These are phyloP conservation scores for Marasmius tenuissimus DNA, from an alignment of 1,284 basidiomycete species.

Conservation along the genomic window DNA sequence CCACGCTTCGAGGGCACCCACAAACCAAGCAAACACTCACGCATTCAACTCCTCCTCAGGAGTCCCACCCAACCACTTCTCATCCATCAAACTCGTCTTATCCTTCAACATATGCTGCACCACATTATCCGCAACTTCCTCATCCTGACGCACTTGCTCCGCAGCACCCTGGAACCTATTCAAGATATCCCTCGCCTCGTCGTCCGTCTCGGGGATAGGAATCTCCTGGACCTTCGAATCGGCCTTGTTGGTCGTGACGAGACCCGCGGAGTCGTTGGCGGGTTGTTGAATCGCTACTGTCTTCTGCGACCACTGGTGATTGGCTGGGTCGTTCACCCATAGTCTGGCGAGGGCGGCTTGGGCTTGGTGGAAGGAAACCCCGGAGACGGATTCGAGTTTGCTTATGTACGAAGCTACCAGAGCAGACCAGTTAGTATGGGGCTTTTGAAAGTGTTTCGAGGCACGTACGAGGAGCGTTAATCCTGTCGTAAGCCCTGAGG, in stretches of 20 bases:
- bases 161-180: constrained; percentile 68
- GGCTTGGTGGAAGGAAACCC: constrained; percentile 81
- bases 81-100: constrained; percentile 58
- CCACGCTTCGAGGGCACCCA: background rate
- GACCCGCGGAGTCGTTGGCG: constrained; percentile 42
- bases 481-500: constrained; percentile 86
- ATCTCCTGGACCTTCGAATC: constrained; percentile 49
- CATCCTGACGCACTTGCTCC: constrained; percentile 50
- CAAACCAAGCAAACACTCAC: constrained; percentile 42
- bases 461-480: constrained; percentile 67
- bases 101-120: constrained; percentile 76
- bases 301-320: constrained; percentile 33
- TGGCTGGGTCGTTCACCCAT: constrained; percentile 59
- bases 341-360: constrained; percentile 86
- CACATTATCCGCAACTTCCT: constrained; percentile 70
- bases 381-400: constrained; percentile 72
- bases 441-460: background rate
- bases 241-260: constrained; percentile 45
- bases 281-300: constrained; percentile 56
- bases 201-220: constrained; percentile 61
- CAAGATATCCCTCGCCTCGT: constrained; percentile 67
- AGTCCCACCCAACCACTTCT: constrained; percentile 75
- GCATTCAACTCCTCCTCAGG: constrained; percentile 81
- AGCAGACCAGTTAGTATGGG: background rate
- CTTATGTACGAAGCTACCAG: constrained; percentile 54